phyloP scores from a whole-genome alignment of 164 flowering plant genomes.

The Vitis rotundifolia region DNA sequence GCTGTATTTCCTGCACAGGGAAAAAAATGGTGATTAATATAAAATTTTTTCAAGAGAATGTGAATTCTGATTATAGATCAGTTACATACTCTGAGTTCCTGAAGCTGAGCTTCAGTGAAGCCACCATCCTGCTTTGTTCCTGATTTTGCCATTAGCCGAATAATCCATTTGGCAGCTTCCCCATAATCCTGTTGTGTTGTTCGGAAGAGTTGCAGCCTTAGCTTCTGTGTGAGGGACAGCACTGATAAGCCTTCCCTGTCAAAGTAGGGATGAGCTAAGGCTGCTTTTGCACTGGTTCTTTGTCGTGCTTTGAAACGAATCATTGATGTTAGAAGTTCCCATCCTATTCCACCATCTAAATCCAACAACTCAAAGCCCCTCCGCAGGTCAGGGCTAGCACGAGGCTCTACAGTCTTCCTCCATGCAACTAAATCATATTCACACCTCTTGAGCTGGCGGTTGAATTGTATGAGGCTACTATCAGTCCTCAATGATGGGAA shows the following conservation, averaged over 20 bases:
- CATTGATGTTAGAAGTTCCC: constrained; percentile 97
- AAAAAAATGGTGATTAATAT: background rate
- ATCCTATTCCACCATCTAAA: constrained; percentile 88
- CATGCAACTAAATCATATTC: constrained; percentile 76
- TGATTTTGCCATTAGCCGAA: constrained; percentile 85
- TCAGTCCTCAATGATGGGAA: constrained; percentile 78
- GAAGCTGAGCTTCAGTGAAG: constrained; percentile 92
- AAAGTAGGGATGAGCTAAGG: constrained; percentile 94
- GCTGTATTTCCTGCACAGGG: constrained; percentile 60
- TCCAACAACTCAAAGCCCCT: constrained; percentile 87
- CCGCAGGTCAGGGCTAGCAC: constrained; percentile 76
- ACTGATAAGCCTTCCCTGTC: constrained; percentile 77
- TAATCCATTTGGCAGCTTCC: constrained; percentile 83
- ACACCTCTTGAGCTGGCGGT: constrained; percentile 89
- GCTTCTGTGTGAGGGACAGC: constrained; percentile 81
- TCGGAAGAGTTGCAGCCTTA: constrained; percentile 72
- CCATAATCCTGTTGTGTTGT: constrained; percentile 89
- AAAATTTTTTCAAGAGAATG: background rate
- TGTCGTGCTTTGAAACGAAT: constrained; percentile 88
- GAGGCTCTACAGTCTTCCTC: constrained; percentile 83
- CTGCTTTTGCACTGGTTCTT: constrained; percentile 86
- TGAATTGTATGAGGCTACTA: constrained; percentile 84
- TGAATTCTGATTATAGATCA: background rate
- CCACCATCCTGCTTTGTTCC: constrained; percentile 91
- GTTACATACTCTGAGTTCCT: constrained; percentile 67